Evolutionary conservation across 1,284 basidiomycete species (phyloP), one percentile per base, ranked within the genome.

Genomic region (Anthracocystis panici-leucophaei): DNA sequence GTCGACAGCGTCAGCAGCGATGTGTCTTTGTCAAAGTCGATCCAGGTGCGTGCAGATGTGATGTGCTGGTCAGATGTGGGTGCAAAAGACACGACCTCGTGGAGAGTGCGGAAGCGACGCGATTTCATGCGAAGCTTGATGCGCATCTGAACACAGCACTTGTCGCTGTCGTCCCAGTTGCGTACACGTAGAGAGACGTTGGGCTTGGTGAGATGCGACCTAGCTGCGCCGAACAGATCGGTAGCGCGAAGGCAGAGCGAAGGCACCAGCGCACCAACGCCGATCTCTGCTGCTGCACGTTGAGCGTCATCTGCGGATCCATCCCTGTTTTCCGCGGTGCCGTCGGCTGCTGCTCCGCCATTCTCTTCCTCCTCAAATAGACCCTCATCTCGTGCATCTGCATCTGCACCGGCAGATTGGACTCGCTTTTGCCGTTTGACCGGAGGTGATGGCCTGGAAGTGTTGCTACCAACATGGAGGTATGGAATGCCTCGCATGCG

Each of bases 171-270:
- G 93, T 94, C 95, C 94, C 94, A 96, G 76, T 94, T 91, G 27
- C 93, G 88, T 5, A 94, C 91, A 68, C 93, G 91, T 57, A 97
- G 90, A 46, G 91, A 91, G 56, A 96, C 93, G 82, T 94, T 94
- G 7, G 92, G 91, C 90, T 93, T 92, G 8, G 93, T 93, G 4
- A 93, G 92, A 80, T 76, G 62, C 21, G 93, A 92, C n/a, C 91
- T 91, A 2, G 92, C 92, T 3, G 91, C 91, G 1, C 91, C 91
- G 29, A 95, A 88, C 51, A 96, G 91, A 72, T 93, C 90, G 21
- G 89, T 88, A 0, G 93, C 92, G 74, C 92, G 90, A 27, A 96
- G 92, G 71, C 92, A 93, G 6, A 96, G 88, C 4, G 90, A 91
- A 0, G 94, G 93, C 11, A 94, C 91, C 16, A 93, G 88, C 0